Base-by-base conservation (phyloP, 176 grass and related monocot genomes). In the Phoenix dactylifera region DNA sequence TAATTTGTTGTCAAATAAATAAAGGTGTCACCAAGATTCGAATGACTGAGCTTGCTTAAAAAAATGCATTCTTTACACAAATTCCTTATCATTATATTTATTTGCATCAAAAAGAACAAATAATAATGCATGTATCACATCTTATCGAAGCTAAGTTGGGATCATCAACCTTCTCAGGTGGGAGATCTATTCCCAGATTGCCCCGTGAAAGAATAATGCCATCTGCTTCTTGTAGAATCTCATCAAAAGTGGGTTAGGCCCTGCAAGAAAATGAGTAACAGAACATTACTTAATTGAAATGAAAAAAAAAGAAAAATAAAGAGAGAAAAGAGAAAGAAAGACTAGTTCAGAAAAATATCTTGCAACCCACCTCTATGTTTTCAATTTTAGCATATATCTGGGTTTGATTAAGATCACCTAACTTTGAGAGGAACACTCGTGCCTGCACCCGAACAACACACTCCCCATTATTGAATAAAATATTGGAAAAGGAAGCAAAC, bases 351-450 rank as follows among this genome's bases (percentile, higher is more conserved):
- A 16, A 19, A 6, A 55, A 26, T 10, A 35, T 15, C 49, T 54
- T 66, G 39, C 12, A 73, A 71, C 50, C 57, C 79, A 99, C 94
- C 94, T 99, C 94, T 51, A 89, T 73, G 58, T 92, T 99, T 75
- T 99, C 94, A 63, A 93, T 93, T 81, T 99, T 99, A 18, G 94
- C 94, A 79, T 93, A 92, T 66, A 99, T 99, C 71, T 89, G 85
- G 66, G 94, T 93, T 66, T 99, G 94, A n/a, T 70, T 66, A 25
- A 99, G 85, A 83, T 92, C 88, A 24, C 88, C 94, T 65, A 92
- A 83, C 51, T 71, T 93, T 15, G 88, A 93, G 22, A 98, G 82
- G 55, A 72, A 92, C 35, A 86, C 85, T 3, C 94, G 69, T 56
- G 94, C 94, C 94, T 98, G 78, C 22, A 52, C 26, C 51, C 30